Conservation (phyloP, 75 land plant genomes). For the Pseudotsuga menziesii region DNA sequence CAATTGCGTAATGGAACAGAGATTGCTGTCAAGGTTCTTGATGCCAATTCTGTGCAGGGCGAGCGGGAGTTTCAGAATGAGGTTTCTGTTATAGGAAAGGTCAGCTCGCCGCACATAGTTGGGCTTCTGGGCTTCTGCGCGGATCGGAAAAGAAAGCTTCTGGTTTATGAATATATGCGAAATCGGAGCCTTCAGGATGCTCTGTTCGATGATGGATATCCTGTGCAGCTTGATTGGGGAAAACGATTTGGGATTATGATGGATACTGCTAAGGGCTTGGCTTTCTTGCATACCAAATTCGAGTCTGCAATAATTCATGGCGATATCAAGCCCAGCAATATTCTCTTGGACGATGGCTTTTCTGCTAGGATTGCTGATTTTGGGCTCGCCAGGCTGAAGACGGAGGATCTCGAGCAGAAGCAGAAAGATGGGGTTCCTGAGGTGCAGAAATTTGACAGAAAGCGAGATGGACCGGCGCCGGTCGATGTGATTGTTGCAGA, state of each 20-base stretch:
- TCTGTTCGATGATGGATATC: constrained; percentile 44
- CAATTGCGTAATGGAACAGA: constrained; percentile 24
- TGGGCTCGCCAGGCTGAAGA: constrained; percentile 59
- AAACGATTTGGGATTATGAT: constrained; percentile 49
- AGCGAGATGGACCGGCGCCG: constrained; percentile 1
- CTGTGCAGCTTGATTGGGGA: constrained; percentile 60
- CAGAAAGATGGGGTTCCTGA: constrained; percentile 4
- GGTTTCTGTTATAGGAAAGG: constrained; percentile 51
- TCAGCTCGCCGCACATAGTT: constrained; percentile 38
- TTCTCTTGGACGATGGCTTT: constrained; percentile 56
- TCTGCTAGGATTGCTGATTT: constrained; percentile 84
- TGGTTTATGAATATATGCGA: constrained; percentile 87
- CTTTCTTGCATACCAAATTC: constrained; percentile 62
- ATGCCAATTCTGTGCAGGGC: constrained; percentile 79
- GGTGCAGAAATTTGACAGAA: not conserved
- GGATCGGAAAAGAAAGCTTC: constrained; percentile 35
- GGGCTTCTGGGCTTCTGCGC: constrained; percentile 65
- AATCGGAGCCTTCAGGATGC: constrained; percentile 93
- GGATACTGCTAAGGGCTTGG: constrained; percentile 66
- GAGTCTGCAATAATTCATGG: constrained; percentile 93
- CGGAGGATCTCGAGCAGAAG: not conserved
- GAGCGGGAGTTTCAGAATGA: constrained; percentile 97
- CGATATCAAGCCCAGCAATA: constrained; percentile 95
- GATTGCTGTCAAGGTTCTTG: constrained; percentile 86
- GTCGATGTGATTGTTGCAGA: constrained; percentile 13